These are phyloP conservation scores for Tubosaeta brunneosetosa DNA, from an alignment of 768 basidiomycete species.

Conservation along the genomic window DNA sequence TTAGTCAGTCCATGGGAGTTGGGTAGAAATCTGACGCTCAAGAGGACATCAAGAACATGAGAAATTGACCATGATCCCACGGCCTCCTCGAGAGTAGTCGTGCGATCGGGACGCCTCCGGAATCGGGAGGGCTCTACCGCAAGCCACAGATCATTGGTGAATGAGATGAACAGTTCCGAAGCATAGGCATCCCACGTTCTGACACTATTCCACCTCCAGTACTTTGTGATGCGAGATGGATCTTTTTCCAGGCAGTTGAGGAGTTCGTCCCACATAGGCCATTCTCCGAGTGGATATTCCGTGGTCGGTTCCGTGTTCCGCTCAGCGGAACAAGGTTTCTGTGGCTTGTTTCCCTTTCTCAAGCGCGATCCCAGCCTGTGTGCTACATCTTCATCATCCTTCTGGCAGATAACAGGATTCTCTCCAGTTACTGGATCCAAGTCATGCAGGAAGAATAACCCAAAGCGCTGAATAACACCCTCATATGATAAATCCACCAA, in stretches of 20 bases:
- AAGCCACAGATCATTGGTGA: constrained; percentile 7
- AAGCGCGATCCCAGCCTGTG: not conserved
- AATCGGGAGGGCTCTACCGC: not conserved
- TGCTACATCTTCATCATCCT: not conserved
- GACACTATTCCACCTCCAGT: not conserved
- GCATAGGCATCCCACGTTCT: not conserved
- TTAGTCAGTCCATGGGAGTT: constrained; percentile 4
- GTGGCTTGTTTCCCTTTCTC: not conserved
- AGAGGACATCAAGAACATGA: not conserved
- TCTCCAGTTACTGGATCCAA: constrained; percentile 4
- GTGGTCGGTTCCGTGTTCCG: not conserved
- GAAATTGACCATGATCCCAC: constrained; percentile 3
- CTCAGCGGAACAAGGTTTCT: not conserved
- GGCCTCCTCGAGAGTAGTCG: not conserved
- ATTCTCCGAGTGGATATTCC: constrained; percentile 5
- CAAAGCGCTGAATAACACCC: constrained; percentile 1
- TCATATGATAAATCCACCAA: constrained; percentile 2
- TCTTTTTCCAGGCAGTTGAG: not conserved
- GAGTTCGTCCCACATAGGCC: constrained; percentile 6
- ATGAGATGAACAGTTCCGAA: not conserved
- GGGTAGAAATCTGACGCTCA: constrained; percentile 5
- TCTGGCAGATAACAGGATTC: not conserved
- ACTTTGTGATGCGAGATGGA: not conserved
- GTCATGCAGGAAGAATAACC: constrained; percentile 8
- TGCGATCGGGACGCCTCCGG: not conserved